Base-by-base conservation (phyloP, 2,329 filamentous ascomycete species). In the Sporothrix inflata region DNA sequence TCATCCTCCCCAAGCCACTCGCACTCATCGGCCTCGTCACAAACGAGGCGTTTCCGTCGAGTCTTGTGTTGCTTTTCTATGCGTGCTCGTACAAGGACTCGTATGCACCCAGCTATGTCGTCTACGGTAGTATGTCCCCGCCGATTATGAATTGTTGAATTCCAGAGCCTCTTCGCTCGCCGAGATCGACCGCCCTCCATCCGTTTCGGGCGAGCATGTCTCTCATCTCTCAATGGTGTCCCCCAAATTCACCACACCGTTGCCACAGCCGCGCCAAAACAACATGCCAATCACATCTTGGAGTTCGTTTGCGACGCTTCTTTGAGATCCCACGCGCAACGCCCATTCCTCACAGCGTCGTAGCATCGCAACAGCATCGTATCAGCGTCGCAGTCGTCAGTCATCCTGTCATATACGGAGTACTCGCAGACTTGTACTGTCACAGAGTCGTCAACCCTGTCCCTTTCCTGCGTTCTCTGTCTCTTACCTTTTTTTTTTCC, bases 231-330 rank as follows among this genome's bases (percentile, higher is more conserved):
- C 19, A 11, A 27, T 66, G 11, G 3, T 6, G 2, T 34, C 24
- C 12, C 16, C 61, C 40, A 16, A n/a, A 49, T 30, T 34, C 7
- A 30, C 14, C 9, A 14, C 24, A 21, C 42, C 63, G 63, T 66
- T 66, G 63, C 63, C 45, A 66, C 30, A 49, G 63, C 63, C 42
- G 63, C 42, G 1, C 24, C 21, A 27, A 47, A 49, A 47, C 63
- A 66, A 34, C 63, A 66, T 66, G 49, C 63, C 63, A 19, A 24
- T n/a, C 19, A 16, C 27, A 7, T 49, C 42, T 21, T 49, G 42
- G 24, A 21, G 5, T 16, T 24, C 40, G 8, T 34, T n/a, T 14
- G 24, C 45, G 7, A 27, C 21, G 21, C 27, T 45, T 11, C 11
- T n/a, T 8, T 21, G 4, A 49, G 19, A 49, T 19, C 6, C 47